Base-by-base conservation (phyloP, 228 moss, liverwort and hornwort genomes). In the Sphagnum fallax region DNA sequence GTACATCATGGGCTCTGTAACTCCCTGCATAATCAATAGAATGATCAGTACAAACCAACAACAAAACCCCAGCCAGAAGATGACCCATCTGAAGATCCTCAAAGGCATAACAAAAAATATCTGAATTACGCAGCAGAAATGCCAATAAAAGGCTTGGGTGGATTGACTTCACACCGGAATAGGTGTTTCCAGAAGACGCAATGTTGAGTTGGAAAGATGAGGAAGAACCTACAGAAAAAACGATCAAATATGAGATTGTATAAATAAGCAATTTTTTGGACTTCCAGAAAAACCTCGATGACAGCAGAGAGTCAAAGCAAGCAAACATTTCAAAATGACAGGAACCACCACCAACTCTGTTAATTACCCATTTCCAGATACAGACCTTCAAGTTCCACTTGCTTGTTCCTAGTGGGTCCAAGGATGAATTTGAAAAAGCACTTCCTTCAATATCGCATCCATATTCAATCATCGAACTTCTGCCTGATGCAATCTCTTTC, bases 391-490 rank as follows among this genome's bases (percentile, higher is more conserved):
- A 52, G 61, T 71, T 71, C 61, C 70, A 71, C 51, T 77, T 77
- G 62, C 81, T 82, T 63, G 48, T 72, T 51, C 78, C 81, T 6
- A 82, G 49, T 62, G 69, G 14, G 75, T 82, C 81, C 9, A 52
- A 70, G 18, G 65, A 12, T 6, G 77, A 82, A 50, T 71, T 49
- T 72, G 81, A 82, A 52, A 82, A 82, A 5, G 81, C 81, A 52
- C 81, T 82, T 60, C 81, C 81, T 72, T 82, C 81, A 48, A 82
- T 82, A 57, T 82, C 78, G 51, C 78, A 82, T 50, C 77, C 81
- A 64, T 82, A 82, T 66, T 77, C 78, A 5, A 82, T 75, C 16
- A 74, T 74, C 9, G 50, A 63, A 48, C 69, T 75, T 75, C 75
- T 78, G 62, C 72, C 78, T 32, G 76, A 77, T 50, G 65, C 47